phyloP scores from a whole-genome alignment of 2,329 filamentous ascomycete genomes.

The Corinectria fuckeliana region DNA sequence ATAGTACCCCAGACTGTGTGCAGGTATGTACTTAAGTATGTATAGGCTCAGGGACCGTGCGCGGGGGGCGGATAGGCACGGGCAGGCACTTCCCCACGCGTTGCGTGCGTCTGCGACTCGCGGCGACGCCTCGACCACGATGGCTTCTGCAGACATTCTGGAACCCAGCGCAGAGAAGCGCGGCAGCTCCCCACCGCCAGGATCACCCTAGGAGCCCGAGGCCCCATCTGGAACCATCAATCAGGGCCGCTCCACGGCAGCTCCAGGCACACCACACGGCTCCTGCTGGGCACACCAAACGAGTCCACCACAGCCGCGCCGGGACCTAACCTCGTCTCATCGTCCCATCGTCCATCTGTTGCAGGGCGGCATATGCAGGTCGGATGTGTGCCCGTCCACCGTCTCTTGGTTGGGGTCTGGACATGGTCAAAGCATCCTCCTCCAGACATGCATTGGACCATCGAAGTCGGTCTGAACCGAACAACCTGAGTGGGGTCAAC shows the following conservation, averaged over 20 bases:
- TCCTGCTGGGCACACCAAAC: not conserved
- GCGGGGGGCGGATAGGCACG: constrained; percentile 17
- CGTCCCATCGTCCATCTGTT: not conserved
- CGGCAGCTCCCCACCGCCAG: constrained; percentile 27
- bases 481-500: constrained; percentile 4
- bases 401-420: not conserved
- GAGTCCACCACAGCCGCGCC: constrained; percentile 11
- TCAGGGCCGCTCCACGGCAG: not conserved
- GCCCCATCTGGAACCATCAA: not conserved
- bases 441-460: constrained; percentile 3
- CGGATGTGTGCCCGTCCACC: not conserved
- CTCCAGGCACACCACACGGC: not conserved
- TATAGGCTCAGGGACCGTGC: constrained; percentile 18
- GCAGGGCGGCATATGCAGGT: constrained; percentile 11
- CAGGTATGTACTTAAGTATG: too few relatives aligned
- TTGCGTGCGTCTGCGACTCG: constrained; percentile 11
- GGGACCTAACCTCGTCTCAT: constrained; percentile 7
- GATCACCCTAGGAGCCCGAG: constrained; percentile 17
- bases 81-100: constrained; percentile 16
- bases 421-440: not conserved
- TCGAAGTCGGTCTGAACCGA: constrained; percentile 5
- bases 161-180: constrained; percentile 23
- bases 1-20: constrained; percentile 27
- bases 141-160: constrained; percentile 35
- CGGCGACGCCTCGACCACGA: constrained; percentile 18